Percentiles rank a stretch among this genome's conserved stretches.
Evolutionary conservation across 1,284 basidiomycete species (phyloP).

Genomic region (Ceratobasidium sp.): DNA sequence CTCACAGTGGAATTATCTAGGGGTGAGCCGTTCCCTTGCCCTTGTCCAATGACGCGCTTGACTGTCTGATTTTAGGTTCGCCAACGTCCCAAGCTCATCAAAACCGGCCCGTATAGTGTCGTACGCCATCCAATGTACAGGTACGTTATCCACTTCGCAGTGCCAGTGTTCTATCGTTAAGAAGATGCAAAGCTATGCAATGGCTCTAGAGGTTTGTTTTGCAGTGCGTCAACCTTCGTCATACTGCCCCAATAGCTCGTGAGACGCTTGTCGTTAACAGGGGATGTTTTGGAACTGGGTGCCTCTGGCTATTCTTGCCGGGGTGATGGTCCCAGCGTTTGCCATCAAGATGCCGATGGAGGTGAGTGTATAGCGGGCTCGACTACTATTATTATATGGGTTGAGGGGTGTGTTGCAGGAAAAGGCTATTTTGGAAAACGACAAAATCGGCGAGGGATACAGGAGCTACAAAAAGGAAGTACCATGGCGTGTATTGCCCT

Average conservation of each 20-base stretch:
- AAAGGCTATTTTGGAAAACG: constrained; percentile 29
- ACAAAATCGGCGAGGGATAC: constrained; percentile 20
- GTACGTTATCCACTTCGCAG: not conserved
- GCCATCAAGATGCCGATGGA: constrained; percentile 38
- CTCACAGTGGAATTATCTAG: constrained; percentile 31
- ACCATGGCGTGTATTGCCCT: too few relatives aligned
- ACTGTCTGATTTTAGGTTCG: constrained; percentile 1
- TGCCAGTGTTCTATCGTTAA: not conserved
- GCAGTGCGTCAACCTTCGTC: not conserved
- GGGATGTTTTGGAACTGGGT: constrained; percentile 42
- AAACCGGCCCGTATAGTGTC: constrained; percentile 29
- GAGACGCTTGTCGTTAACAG: not conserved
- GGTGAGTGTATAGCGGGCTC: not conserved
- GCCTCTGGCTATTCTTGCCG: constrained; percentile 1
- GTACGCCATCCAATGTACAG: constrained; percentile 31
- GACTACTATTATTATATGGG: not conserved
- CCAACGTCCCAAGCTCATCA: constrained; percentile 33
- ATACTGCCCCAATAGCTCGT: too few relatives aligned
- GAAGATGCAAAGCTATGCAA: not conserved
- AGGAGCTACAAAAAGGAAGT: constrained; percentile 35
- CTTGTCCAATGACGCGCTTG: not conserved
- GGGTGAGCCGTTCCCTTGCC: not conserved
- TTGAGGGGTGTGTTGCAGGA: not conserved
- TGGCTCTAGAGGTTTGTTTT: constrained; percentile 17
- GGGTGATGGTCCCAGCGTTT: constrained; percentile 13